Conservation (phyloP, 2,329 filamentous ascomycete genomes). For the Aspergillus jensenii region DNA sequence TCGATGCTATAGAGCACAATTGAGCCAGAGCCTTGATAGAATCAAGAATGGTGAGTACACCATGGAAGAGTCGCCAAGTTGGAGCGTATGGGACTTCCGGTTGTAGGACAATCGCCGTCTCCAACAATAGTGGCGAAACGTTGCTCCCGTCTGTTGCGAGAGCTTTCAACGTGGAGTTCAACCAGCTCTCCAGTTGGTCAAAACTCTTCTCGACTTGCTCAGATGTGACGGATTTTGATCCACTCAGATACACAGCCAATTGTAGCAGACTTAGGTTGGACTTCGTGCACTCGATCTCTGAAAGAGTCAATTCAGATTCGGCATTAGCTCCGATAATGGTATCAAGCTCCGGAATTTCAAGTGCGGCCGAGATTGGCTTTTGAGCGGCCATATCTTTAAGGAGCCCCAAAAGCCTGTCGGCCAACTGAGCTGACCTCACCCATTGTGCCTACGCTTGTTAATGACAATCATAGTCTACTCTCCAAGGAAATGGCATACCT, state of each 20-base stretch:
- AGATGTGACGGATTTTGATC: constrained; percentile 30
- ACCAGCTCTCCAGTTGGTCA: constrained; percentile 30
- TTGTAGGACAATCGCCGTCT: constrained; percentile 26
- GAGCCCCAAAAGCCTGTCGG: constrained; percentile 36
- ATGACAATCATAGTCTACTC: not conserved
- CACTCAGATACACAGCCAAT: constrained; percentile 32
- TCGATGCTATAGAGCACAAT: constrained; percentile 31
- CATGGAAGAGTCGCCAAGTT: constrained; percentile 45
- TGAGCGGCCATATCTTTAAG: constrained; percentile 33
- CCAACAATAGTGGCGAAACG: constrained; percentile 21
- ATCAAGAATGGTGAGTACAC: constrained; percentile 39
- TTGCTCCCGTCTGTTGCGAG: constrained; percentile 22
- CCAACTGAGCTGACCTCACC: constrained; percentile 34
- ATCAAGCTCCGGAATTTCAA: constrained; percentile 29
- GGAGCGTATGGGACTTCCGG: constrained; percentile 30
- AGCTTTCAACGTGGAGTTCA: constrained; percentile 25
- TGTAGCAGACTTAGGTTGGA: constrained; percentile 36
- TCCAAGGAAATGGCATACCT: constrained; percentile 26
- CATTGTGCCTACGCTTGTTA: constrained; percentile 36
- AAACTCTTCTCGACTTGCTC: constrained; percentile 32
- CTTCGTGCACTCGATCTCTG: constrained; percentile 35
- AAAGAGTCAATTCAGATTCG: constrained; percentile 33
- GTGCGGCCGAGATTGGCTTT: constrained; percentile 29
- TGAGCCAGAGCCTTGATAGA: constrained; percentile 40
- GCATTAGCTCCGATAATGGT: constrained; percentile 24